Evolutionary conservation across 108 stramenopile genomes (phyloP), one percentile per base, ranked within the genome.

Genomic region (Stephanodiscus triporus): DNA sequence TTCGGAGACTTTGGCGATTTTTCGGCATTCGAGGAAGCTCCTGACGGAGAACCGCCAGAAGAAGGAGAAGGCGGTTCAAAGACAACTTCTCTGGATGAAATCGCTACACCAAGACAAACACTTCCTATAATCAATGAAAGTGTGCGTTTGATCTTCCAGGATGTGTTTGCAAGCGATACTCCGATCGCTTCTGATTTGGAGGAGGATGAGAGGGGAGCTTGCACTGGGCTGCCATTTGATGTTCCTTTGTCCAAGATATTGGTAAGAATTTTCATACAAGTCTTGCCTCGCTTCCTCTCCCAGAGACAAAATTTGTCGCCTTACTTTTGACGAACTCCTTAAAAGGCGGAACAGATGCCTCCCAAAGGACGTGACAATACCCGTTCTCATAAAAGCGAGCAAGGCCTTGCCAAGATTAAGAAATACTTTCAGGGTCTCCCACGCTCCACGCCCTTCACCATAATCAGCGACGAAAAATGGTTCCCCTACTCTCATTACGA

Each of bases 391-490:
- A 34, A 70, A 32, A 74, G 72, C 45, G 80, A 81, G 59, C 49
- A 58, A 45, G 73, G 54, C 27, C 51, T 81, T 45, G 36, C 20
- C 17, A 40, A 69, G 9, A 73, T 81, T 8, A 62, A 56, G 57
- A 7, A 58, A 22, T 70, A 43, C 50, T 36, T 73, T 19, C 26
- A 50, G 24, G 27, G 42, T 17, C 68, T 74, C 45, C 68, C 79
- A 16, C 23, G 20, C 0, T 68, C 68, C 9, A 62, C 61, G 43
- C 73, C 79, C 9, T 22, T 56, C 0, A 49, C 67, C 19, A 73
- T 80, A 37, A 40, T 80, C 10, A 80, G 79, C 72, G 49, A 74
- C 16, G 79, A 80, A 48, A 80, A 59, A 42, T 80, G 79, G 79
- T 58, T 69, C 34, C 79, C 79, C 38, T 80, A 80, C 37, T 70